These are phyloP conservation scores for Beta lomatogona DNA, from an alignment of 179 eudicot genomes.

Conservation along the genomic window DNA sequence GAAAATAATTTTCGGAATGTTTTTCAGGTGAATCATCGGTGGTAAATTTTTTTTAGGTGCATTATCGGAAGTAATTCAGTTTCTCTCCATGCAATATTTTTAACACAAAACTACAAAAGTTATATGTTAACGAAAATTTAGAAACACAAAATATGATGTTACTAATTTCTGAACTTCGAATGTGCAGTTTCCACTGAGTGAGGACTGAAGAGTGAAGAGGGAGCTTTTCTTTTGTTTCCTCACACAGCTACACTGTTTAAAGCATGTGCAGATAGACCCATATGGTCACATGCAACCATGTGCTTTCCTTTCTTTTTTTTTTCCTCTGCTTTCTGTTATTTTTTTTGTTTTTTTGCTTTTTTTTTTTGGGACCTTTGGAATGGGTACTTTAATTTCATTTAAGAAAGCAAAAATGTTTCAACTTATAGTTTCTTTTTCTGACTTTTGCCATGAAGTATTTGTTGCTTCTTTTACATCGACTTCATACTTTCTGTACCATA, in stretches of 20 bases:
- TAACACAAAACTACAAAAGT: too few relatives aligned
- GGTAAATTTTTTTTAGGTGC: too few relatives aligned
- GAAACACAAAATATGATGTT: neutral
- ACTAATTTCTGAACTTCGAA: neutral
- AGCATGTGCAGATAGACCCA: constrained; percentile 43
- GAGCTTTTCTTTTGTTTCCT: neutral
- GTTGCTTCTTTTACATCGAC: neutral
- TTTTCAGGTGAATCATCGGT: too few relatives aligned
- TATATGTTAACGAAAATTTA: too few relatives aligned
- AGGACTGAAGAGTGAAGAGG: neutral
- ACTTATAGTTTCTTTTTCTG: neutral
- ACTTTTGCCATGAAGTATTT: neutral
- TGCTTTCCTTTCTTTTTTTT: constrained; percentile 28
- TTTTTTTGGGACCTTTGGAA: neutral
- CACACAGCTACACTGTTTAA: neutral
- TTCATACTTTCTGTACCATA: neutral
- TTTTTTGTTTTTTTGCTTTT: neutral
- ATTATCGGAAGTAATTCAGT: too few relatives aligned
- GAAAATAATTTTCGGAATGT: too few relatives aligned
- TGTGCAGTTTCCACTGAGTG: neutral
- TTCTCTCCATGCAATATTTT: too few relatives aligned
- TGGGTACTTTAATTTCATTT: neutral
- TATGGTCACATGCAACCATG: constrained; percentile 51
- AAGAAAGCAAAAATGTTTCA: neutral
- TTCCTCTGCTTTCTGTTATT: neutral